Evolutionary conservation across 257 asterid genomes (phyloP).

Genomic region (Solanum dulcamara): DNA sequence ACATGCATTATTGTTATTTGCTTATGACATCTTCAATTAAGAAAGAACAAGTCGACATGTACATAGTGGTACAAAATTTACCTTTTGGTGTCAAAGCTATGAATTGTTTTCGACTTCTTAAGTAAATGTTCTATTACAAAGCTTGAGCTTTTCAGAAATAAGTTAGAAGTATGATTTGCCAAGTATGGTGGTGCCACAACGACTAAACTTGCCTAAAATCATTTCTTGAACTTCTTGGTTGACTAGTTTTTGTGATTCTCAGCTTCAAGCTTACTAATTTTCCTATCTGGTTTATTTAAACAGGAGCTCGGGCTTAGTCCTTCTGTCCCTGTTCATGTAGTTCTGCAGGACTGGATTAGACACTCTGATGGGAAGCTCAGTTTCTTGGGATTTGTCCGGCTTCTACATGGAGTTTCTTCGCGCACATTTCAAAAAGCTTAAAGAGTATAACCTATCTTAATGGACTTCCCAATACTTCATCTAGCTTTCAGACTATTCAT

Average conservation of each 20-base stretch:
- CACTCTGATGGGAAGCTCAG: conserved; percentile 92
- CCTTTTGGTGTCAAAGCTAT: neutral
- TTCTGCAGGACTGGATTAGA: conserved; percentile 89
- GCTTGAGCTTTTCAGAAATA: neutral
- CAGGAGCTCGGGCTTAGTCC: conserved; percentile 91
- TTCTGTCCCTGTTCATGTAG: conserved; percentile 85
- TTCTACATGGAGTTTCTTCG: conserved; percentile 74
- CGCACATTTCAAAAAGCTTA: conserved; percentile 66
- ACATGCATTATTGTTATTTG: neutral
- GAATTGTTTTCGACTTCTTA: neutral
- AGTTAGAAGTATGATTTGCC: neutral
- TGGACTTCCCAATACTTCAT: neutral
- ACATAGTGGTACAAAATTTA: neutral
- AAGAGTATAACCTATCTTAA: neutral
- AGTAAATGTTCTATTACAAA: neutral
- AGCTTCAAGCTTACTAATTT: neutral
- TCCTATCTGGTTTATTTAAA: neutral
- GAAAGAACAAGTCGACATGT: neutral
- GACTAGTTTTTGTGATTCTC: neutral
- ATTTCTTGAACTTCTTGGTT: neutral
- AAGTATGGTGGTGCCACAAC: neutral
- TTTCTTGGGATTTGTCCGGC: conserved; percentile 81
- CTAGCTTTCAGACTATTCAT: neutral
- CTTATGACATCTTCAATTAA: neutral
- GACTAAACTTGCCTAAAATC: neutral